Evolutionary conservation across 139 green algal genomes (phyloP).

Genomic region (Gonium pectorale): DNA sequence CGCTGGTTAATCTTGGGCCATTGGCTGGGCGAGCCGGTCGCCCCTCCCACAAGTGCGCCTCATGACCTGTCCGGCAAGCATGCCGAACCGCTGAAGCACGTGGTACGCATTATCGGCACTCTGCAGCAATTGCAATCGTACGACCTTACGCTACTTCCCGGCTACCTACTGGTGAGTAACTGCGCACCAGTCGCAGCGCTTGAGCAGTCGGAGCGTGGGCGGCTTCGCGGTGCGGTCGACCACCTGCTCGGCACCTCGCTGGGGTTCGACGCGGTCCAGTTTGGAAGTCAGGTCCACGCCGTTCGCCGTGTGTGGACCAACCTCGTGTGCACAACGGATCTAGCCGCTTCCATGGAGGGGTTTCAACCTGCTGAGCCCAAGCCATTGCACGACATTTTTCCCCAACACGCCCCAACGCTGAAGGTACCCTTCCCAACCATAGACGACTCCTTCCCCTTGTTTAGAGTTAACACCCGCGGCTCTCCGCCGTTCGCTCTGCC

Average conservation of each 20-base stretch:
- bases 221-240: neutral
- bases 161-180: neutral
- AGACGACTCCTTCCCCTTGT: neutral
- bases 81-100: neutral
- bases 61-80: neutral
- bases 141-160: neutral
- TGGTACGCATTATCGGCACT: neutral
- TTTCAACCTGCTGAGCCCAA: neutral
- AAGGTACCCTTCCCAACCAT: no score
- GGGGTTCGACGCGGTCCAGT: neutral
- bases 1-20: neutral
- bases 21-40: neutral
- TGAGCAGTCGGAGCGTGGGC: neutral
- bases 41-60: neutral
- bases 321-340: neutral
- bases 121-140: neutral
- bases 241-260: neutral
- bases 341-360: neutral
- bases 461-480: neutral
- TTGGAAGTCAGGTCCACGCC: neutral
- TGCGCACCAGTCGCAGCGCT: no score
- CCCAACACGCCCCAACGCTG: neutral
- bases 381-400: neutral
- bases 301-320: neutral
- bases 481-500: neutral